phyloP scores from a whole-genome alignment of 768 basidiomycete species.

The Leucogyrophana mollusca region DNA sequence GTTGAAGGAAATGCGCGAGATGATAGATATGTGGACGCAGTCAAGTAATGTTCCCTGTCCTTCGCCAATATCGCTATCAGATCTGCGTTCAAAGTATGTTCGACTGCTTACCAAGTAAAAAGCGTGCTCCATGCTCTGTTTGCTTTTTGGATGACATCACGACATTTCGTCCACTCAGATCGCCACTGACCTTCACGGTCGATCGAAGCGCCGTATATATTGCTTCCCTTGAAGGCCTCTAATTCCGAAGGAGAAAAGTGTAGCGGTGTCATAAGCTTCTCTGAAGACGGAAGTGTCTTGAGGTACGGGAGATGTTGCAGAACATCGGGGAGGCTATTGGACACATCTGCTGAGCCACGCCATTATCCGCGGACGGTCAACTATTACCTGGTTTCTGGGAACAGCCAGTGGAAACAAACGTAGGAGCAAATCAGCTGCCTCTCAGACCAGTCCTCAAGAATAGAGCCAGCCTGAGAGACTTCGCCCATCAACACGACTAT shows the following conservation, averaged over 20 bases:
- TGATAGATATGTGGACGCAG: slow-evolving; percentile 74
- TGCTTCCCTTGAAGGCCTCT: slow-evolving; percentile 70
- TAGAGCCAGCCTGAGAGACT: slow-evolving; percentile 9
- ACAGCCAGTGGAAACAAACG: slow-evolving; percentile 61
- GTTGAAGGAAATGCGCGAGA: slow-evolving; percentile 91
- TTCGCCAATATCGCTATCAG: slow-evolving; percentile 4
- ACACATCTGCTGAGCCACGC: background rate
- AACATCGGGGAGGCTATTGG: slow-evolving; percentile 8
- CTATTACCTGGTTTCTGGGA: slow-evolving; percentile 35
- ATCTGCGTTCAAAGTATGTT: slow-evolving; percentile 21
- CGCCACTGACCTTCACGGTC: slow-evolving; percentile 66
- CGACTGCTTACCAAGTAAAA: slow-evolving; percentile 63
- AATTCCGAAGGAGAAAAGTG: slow-evolving; percentile 68
- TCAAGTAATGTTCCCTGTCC: slow-evolving; percentile 67
- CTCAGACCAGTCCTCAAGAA: slow-evolving; percentile 48
- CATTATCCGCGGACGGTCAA: background rate
- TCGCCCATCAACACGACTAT: slow-evolving; percentile 39
- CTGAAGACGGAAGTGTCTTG: slow-evolving; percentile 55
- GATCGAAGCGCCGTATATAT: slow-evolving; percentile 72
- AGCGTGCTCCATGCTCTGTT: slow-evolving; percentile 42
- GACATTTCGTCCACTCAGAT: slow-evolving; percentile 61
- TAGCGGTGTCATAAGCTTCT: slow-evolving; percentile 66
- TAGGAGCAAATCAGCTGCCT: slow-evolving; percentile 71
- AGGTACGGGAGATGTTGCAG: slow-evolving; percentile 60
- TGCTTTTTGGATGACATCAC: slow-evolving; percentile 31